Percentiles rank a stretch among this genome's conserved stretches.
Conservation (phyloP, 108 stramenopile genomes). For the Cyclostephanos invisitatus region DNA sequence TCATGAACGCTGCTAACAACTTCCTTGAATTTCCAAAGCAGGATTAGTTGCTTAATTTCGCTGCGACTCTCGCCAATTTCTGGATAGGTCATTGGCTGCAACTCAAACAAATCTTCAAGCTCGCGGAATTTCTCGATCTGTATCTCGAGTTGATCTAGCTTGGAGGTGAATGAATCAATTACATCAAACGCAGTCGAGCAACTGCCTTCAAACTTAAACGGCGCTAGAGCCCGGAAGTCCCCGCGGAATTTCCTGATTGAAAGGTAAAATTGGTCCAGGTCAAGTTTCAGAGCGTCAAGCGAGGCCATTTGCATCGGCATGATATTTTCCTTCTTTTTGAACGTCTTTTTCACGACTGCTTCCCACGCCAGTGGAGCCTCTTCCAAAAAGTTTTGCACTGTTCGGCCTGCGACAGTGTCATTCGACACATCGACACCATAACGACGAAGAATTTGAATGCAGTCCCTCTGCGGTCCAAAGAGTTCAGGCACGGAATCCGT, state of each 20-base stretch:
- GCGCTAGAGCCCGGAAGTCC: slow-evolving; percentile 76
- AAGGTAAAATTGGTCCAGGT: slow-evolving; percentile 69
- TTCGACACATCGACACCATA: slow-evolving; percentile 79
- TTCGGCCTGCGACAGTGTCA: slow-evolving; percentile 43
- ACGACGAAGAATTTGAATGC: slow-evolving; percentile 66
- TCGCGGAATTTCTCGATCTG: slow-evolving; percentile 69
- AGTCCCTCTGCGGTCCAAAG: slow-evolving; percentile 79
- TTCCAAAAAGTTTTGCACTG: slow-evolving; percentile 79
- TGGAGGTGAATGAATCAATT: slow-evolving; percentile 64
- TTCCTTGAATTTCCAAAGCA: slow-evolving; percentile 84
- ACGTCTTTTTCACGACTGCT: slow-evolving; percentile 80
- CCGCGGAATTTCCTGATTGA: slow-evolving; percentile 72
- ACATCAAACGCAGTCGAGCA: slow-evolving; percentile 64
- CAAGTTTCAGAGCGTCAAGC: slow-evolving; percentile 71
- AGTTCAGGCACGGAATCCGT: slow-evolving; percentile 69
- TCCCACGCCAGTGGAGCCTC: slow-evolving; percentile 86
- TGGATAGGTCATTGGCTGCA: slow-evolving; percentile 75
- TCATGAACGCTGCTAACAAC: slow-evolving; percentile 57
- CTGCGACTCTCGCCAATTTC: slow-evolving; percentile 75
- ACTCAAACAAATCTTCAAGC: slow-evolving; percentile 87
- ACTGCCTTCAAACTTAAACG: slow-evolving; percentile 74
- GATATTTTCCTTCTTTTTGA: slow-evolving; percentile 88
- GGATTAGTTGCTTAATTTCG: slow-evolving; percentile 73
- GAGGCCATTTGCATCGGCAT: slow-evolving; percentile 85
- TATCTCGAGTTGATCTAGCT: slow-evolving; percentile 56